Evolutionary conservation across 2,329 filamentous ascomycete genomes (phyloP).

Genomic region (Penicillium sp.): DNA sequence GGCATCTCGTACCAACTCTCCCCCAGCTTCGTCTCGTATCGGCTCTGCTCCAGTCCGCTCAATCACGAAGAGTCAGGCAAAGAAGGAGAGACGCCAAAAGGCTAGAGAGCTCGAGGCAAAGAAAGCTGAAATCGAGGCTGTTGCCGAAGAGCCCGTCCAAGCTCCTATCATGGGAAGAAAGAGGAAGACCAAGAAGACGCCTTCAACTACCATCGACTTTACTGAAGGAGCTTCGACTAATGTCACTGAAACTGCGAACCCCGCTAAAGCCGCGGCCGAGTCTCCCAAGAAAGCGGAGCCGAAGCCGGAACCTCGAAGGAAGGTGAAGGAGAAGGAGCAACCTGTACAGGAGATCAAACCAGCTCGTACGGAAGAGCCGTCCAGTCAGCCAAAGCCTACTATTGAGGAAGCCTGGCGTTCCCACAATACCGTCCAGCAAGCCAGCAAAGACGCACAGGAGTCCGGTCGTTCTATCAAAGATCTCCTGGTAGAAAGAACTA

Average conservation of each 20-base stretch:
- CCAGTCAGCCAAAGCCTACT: not conserved
- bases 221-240: slow-evolving; percentile 10
- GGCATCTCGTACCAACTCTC: slow-evolving; percentile 57
- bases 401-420: slow-evolving; percentile 32
- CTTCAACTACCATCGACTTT: slow-evolving; percentile 24
- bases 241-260: slow-evolving; percentile 14
- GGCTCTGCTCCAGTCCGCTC: slow-evolving; percentile 56
- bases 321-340: slow-evolving; percentile 25
- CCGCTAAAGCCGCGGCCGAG: slow-evolving; percentile 11
- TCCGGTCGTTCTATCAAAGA: slow-evolving; percentile 37
- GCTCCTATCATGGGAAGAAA: slow-evolving; percentile 61
- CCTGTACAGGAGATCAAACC: slow-evolving; percentile 19
- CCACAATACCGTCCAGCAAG: slow-evolving; percentile 40
- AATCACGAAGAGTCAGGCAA: slow-evolving; percentile 59
- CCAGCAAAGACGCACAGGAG: slow-evolving; percentile 38
- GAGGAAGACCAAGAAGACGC: slow-evolving; percentile 53
- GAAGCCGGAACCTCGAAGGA: slow-evolving; percentile 23
- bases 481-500: slow-evolving; percentile 39
- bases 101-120: slow-evolving; percentile 45
- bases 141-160: slow-evolving; percentile 51
- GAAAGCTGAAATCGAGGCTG: slow-evolving; percentile 37
- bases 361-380: slow-evolving; percentile 20
- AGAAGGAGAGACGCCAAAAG: slow-evolving; percentile 54
- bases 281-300: slow-evolving; percentile 22
- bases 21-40: slow-evolving; percentile 49